phyloP scores from a whole-genome alignment of 306 rosid species.

The Dalbergia cochinchinensis region DNA sequence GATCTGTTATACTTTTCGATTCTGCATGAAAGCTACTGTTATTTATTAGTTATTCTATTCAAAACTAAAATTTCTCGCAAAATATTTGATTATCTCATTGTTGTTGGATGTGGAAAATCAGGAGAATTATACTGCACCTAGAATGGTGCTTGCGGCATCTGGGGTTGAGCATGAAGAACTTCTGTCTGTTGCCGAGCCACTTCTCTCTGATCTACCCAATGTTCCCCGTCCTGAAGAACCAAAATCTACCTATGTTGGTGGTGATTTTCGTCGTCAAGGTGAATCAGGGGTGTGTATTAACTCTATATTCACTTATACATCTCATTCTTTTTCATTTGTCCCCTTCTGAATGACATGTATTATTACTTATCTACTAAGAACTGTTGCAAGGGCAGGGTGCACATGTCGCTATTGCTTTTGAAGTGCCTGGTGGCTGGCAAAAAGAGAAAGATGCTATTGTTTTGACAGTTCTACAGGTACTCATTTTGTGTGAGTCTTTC shows the following conservation, averaged over 20 bases:
- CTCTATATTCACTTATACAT: constrained; percentile 1
- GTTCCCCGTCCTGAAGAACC: constrained; percentile 59
- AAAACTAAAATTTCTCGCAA: background rate
- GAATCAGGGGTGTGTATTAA: constrained; percentile 63
- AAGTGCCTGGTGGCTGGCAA: constrained; percentile 91
- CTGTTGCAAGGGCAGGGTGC: constrained; percentile 57
- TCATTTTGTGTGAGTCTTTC: constrained; percentile 18
- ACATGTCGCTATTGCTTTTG: constrained; percentile 86
- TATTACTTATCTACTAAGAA: constrained; percentile 32
- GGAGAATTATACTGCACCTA: constrained; percentile 89
- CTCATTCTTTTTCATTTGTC: constrained; percentile 1
- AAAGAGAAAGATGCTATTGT: constrained; percentile 74
- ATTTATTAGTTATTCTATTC: background rate
- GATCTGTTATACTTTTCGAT: constrained; percentile 44
- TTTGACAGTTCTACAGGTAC: constrained; percentile 87
- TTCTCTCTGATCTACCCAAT: constrained; percentile 80
- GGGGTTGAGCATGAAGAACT: constrained; percentile 86
- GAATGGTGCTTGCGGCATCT: constrained; percentile 86
- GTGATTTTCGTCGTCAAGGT: constrained; percentile 81
- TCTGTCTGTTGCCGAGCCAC: constrained; percentile 76
- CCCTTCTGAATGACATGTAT: background rate
- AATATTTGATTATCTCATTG: constrained; percentile 30
- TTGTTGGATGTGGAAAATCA: constrained; percentile 46
- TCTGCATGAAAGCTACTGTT: background rate
- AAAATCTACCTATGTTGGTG: constrained; percentile 75